Evolutionary conservation across 768 basidiomycete species (phyloP).

Genomic region (Amanita fuliginea): DNA sequence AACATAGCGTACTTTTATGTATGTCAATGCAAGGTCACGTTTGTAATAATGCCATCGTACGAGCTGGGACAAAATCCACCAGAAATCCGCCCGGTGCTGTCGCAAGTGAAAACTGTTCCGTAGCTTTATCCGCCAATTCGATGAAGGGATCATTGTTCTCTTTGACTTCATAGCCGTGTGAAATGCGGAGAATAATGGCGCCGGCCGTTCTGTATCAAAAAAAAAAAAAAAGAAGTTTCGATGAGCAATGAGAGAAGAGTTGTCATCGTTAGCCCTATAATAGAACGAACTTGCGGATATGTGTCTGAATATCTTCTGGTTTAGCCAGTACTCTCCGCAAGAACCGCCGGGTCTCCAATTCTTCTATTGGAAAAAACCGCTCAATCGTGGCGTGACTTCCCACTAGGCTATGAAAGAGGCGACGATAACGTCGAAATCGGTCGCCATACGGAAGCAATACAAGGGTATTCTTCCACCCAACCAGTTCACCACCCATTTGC

Average conservation of each 20-base stretch:
- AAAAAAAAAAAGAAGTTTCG: background rate
- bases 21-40: slow-evolving; percentile 3
- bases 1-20: slow-evolving; percentile 38
- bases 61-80: slow-evolving; percentile 38
- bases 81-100: slow-evolving; percentile 41
- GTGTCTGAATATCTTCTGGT: slow-evolving; percentile 31
- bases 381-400: slow-evolving; percentile 32
- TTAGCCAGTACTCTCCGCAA: slow-evolving; percentile 35
- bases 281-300: slow-evolving; percentile 35
- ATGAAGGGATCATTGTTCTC: slow-evolving; percentile 41
- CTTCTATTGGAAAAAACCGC: slow-evolving; percentile 31
- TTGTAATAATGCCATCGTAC: slow-evolving; percentile 19
- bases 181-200: slow-evolving; percentile 40
- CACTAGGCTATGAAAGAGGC: slow-evolving; percentile 39
- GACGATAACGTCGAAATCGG: slow-evolving; percentile 42
- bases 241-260: background rate
- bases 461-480: slow-evolving; percentile 47
- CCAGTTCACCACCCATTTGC: slow-evolving; percentile 43
- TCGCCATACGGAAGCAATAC: slow-evolving; percentile 48
- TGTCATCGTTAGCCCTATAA: background rate
- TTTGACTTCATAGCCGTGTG: slow-evolving; percentile 43
- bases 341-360: slow-evolving; percentile 36
- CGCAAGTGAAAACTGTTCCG: slow-evolving; percentile 41
- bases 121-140: slow-evolving; percentile 40
- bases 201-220: slow-evolving; percentile 30